phyloP scores from a whole-genome alignment of 805 yeast species.

The Zygoascus flipseniorum region DNA sequence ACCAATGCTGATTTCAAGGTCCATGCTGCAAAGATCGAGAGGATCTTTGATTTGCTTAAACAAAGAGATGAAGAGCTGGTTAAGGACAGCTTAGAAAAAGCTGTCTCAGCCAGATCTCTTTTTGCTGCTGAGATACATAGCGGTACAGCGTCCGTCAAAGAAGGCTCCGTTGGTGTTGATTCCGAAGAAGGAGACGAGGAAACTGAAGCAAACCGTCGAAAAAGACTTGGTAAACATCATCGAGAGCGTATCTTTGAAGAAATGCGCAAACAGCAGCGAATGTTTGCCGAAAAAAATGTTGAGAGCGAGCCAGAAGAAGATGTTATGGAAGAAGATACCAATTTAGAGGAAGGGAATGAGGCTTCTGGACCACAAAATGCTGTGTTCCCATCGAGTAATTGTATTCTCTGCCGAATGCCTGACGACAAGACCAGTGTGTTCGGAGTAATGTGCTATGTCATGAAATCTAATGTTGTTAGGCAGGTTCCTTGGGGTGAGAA shows the following conservation, averaged over 20 bases:
- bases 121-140: constrained; percentile 38
- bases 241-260: constrained; percentile 67
- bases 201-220: constrained; percentile 48
- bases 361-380: constrained; percentile 36
- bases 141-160: constrained; percentile 52
- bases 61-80: neutral
- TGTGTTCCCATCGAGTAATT: constrained; percentile 58
- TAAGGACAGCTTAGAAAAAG: neutral
- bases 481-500: constrained; percentile 52
- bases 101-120: neutral
- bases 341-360: constrained; percentile 17
- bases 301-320: constrained; percentile 21
- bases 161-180: constrained; percentile 37
- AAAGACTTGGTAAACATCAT: constrained; percentile 59
- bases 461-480: constrained; percentile 52
- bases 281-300: constrained; percentile 50
- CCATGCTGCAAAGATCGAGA: neutral
- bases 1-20: neutral
- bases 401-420: constrained; percentile 77
- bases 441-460: constrained; percentile 62
- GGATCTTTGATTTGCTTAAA: neutral
- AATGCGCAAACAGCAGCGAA: constrained; percentile 60
- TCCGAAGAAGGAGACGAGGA: constrained; percentile 9
- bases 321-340: constrained; percentile 28
- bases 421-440: constrained; percentile 55